Evolutionary conservation across 306 rosid species (phyloP), one percentile per base, ranked within the genome.

Genomic region (Lupinus albus): DNA sequence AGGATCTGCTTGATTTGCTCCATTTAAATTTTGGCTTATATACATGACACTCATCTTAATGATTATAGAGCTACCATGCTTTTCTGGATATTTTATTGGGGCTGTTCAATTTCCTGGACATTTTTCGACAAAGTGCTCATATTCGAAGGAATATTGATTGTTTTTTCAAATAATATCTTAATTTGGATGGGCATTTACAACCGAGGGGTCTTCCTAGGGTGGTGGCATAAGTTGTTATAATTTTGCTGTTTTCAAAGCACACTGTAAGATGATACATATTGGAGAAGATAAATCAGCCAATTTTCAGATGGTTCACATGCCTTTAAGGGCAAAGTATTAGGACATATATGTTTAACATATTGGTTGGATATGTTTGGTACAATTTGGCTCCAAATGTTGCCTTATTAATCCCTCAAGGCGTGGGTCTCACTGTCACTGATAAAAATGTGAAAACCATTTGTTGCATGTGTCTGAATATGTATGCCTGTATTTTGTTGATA

Each of bases 361-460:
- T 18, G 47, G 11, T 67, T 20, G 30, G 38, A 25, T 49, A 38
- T 28, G 44, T 16, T 64, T 53, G 59, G 18, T 42, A 17, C 21
- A 14, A 6, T 61, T 57, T 75, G 53, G 64, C 70, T 53, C 60
- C 64, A 62, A 11, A 52, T 25, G 18, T 46, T 64, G 28, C 6
- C 6, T 18, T 53, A 21, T 11, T 42, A 45, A 33, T 68, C 53
- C 7, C 1, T 35, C 10, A 14, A 54, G 60, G 13, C n/a, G 30
- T 17, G 44, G 15, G 33, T 15, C 7, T 68, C 33, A 11, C 47
- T n/a, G 44, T 61, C 33, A 15, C 47, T n/a, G 44, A 44, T n/a
- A 39, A 57, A 64, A 71, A 30, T 25, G 5, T 67, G 47, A 67
- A 74, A 53, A 66, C 45, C 4, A 11, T 70, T 63, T 32, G 38